phyloP scores from a whole-genome alignment of 1,139 yeast species.

The Geotrichum phurueaensis region DNA sequence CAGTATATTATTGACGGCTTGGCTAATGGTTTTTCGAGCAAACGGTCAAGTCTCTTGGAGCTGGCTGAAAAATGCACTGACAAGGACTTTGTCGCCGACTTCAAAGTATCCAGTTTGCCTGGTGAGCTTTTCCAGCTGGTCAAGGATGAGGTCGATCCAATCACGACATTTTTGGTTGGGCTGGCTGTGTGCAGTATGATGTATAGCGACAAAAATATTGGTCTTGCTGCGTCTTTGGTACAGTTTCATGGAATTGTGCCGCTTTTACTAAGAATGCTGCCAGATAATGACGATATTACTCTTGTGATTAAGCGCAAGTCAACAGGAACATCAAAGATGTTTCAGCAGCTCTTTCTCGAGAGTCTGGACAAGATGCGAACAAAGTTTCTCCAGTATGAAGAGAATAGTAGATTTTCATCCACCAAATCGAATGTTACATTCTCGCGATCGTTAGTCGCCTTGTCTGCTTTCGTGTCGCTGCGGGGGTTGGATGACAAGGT shows the following conservation, averaged over 20 bases:
- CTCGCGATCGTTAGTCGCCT: conserved; percentile 21
- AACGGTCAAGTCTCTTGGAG: conserved; percentile 27
- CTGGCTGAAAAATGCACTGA: conserved; percentile 29
- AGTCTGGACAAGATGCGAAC: conserved; percentile 16
- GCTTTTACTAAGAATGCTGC: conserved; percentile 20
- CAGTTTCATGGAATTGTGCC: conserved; percentile 17
- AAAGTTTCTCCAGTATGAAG: conserved; percentile 1
- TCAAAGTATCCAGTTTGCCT: conserved; percentile 22
- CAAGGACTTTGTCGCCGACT: conserved; percentile 24
- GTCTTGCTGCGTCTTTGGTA: conserved; percentile 17
- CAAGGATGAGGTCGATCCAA: conserved; percentile 9
- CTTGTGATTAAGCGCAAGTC: conserved; percentile 8
- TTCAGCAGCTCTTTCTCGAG: conserved; percentile 15
- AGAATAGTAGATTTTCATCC: not conserved
- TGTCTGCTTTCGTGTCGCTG: conserved; percentile 19
- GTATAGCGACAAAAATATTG: conserved; percentile 16
- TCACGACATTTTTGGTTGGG: conserved; percentile 16
- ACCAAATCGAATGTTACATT: not conserved
- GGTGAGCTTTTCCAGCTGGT: conserved; percentile 20
- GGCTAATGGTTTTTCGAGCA: conserved; percentile 18
- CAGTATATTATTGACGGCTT: conserved; percentile 39
- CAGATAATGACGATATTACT: conserved; percentile 21
- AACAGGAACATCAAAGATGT: conserved; percentile 14
- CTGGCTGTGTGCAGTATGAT: conserved; percentile 15
- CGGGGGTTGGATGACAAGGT: conserved; percentile 16